phyloP scores from a whole-genome alignment of 257 asterid genomes.

The Thymus mandschuricus region DNA sequence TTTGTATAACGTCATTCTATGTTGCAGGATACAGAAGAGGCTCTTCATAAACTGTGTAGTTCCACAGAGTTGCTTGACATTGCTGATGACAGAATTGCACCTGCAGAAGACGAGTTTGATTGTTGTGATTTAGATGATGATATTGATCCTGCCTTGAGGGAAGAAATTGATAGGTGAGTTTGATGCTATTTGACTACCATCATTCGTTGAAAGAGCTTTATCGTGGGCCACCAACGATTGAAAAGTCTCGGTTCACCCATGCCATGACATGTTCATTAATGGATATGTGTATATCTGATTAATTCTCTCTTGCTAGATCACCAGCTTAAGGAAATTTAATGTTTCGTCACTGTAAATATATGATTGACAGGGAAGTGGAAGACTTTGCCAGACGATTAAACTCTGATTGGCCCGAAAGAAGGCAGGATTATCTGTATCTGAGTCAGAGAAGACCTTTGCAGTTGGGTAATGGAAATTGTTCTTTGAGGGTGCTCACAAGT shows the following conservation, averaged over 20 bases:
- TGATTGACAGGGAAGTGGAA: constrained; percentile 73
- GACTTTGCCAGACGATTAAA: constrained; percentile 91
- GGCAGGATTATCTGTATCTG: constrained; percentile 71
- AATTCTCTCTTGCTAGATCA: not conserved
- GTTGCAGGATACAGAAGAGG: constrained; percentile 51
- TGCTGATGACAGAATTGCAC: constrained; percentile 45
- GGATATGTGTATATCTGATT: not conserved
- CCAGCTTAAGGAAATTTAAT: constrained; percentile 12
- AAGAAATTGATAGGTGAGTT: constrained; percentile 77
- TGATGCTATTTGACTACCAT: constrained; percentile 26
- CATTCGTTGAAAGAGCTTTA: not conserved
- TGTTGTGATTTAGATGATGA: constrained; percentile 79
- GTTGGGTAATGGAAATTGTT: constrained; percentile 61
- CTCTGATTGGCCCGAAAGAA: constrained; percentile 86
- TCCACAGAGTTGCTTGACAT: constrained; percentile 47
- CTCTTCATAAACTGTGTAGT: constrained; percentile 36
- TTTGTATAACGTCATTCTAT: constrained; percentile 30
- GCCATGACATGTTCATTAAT: not conserved
- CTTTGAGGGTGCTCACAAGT: constrained; percentile 59
- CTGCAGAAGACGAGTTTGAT: constrained; percentile 67
- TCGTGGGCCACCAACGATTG: not conserved
- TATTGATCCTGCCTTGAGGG: constrained; percentile 83
- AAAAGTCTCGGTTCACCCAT: not conserved
- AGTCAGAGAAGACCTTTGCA: constrained; percentile 62
- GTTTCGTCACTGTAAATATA: not conserved